Evolutionary conservation across 352 stramenopile species (phyloP).

Genomic region (Pythium chondricola): DNA sequence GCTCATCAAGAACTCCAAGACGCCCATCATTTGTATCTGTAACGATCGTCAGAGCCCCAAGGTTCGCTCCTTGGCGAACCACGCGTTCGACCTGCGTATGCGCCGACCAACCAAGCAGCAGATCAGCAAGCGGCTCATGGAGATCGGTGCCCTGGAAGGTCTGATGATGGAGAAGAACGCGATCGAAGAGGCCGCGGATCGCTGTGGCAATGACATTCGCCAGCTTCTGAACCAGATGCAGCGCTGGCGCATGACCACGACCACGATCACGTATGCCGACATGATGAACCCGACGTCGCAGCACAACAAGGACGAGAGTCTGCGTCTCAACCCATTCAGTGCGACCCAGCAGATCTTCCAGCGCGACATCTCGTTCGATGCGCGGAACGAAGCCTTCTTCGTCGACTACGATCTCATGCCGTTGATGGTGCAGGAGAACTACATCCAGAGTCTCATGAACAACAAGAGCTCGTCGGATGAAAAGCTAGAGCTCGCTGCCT

Average conservation of each 20-base stretch:
- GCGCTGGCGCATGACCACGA: conserved; percentile 89
- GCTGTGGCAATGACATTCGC: conserved; percentile 97
- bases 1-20: conserved; percentile 98
- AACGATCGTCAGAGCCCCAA: conserved; percentile 98
- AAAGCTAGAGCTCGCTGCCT: conserved; percentile 76
- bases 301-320: conserved; percentile 91
- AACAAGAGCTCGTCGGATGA: conserved; percentile 58
- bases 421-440: conserved; percentile 93
- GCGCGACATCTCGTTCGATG: conserved; percentile 61
- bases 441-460: conserved; percentile 81
- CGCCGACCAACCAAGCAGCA: conserved; percentile 90
- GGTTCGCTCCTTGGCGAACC: conserved; percentile 92
- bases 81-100: conserved; percentile 97
- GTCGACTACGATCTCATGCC: conserved; percentile 98
- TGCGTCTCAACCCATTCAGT: conserved; percentile 94
- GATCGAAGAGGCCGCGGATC: conserved; percentile 94
- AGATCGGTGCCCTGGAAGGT: conserved; percentile 88
- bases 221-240: conserved; percentile 97
- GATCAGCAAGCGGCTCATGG: conserved; percentile 90
- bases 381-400: conserved; percentile 97
- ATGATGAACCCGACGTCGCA: conserved; percentile 70
- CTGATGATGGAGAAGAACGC: conserved; percentile 94
- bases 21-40: conserved; percentile 99
- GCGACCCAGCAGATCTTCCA: conserved; percentile 92
- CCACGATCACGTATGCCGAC: conserved; percentile 81